Evolutionary conservation across 768 basidiomycete species (phyloP).

Genomic region (Tylopilus balloui): DNA sequence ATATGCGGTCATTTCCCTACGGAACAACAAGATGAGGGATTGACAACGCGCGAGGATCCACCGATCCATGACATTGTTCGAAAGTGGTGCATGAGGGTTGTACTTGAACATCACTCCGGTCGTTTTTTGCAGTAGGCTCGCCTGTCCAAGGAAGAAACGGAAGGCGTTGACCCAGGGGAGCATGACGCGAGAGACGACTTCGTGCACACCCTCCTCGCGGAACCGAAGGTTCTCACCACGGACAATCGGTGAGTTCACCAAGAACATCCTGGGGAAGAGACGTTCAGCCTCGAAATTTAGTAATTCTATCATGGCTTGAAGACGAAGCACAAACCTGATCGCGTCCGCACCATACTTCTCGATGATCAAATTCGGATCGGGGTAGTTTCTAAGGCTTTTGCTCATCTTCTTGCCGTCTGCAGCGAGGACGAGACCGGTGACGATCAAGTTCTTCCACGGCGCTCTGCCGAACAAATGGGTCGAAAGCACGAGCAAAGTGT

Average conservation of each 20-base stretch:
- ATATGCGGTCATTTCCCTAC: slow-evolving; percentile 95
- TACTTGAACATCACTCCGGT: slow-evolving; percentile 77
- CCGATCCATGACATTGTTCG: slow-evolving; percentile 94
- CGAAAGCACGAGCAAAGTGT: slow-evolving; percentile 93
- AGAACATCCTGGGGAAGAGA: slow-evolving; percentile 71
- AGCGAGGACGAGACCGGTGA: slow-evolving; percentile 92
- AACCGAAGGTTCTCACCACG: slow-evolving; percentile 97
- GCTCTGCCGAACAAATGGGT: slow-evolving; percentile 91
- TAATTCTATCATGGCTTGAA: not conserved
- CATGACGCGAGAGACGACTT: slow-evolving; percentile 93
- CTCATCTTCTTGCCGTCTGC: slow-evolving; percentile 99
- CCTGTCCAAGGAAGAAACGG: slow-evolving; percentile 98
- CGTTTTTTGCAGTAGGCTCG: slow-evolving; percentile 78
- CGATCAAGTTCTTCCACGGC: slow-evolving; percentile 98
- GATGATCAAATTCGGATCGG: slow-evolving; percentile 89
- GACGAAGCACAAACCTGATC: slow-evolving; percentile 53
- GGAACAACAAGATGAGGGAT: slow-evolving; percentile 87
- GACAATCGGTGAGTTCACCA: slow-evolving; percentile 98
- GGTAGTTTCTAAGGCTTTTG: slow-evolving; percentile 95
- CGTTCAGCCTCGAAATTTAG: not conserved
- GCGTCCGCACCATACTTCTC: slow-evolving; percentile 94
- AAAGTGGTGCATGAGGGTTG: slow-evolving; percentile 77
- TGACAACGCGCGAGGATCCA: slow-evolving; percentile 99
- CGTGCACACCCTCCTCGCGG: slow-evolving; percentile 96
- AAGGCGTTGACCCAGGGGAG: slow-evolving; percentile 98